These are phyloP conservation scores for Fraxinus pennsylvanica DNA, from an alignment of 257 asterid species.

Conservation along the genomic window DNA sequence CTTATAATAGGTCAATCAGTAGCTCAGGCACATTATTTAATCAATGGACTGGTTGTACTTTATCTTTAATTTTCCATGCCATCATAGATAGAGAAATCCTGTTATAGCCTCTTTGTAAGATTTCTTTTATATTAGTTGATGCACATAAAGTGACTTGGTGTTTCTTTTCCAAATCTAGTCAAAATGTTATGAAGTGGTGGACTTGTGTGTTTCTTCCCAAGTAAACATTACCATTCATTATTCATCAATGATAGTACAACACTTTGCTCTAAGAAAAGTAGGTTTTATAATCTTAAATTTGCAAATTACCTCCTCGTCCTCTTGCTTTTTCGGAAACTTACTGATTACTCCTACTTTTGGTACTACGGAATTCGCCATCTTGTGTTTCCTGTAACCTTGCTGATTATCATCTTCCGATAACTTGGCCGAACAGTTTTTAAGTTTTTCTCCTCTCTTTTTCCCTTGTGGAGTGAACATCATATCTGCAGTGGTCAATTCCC, in stretches of 20 bases:
- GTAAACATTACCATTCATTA: background rate
- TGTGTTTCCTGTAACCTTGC: background rate
- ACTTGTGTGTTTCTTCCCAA: background rate
- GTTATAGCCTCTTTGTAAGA: background rate
- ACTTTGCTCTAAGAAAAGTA: background rate
- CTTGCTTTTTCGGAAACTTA: background rate
- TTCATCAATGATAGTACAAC: background rate
- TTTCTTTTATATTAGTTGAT: background rate
- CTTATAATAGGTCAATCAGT: background rate
- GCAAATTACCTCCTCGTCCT: background rate
- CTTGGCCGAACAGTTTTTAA: background rate
- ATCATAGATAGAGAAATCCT: background rate
- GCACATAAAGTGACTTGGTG: background rate
- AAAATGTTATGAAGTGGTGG: background rate
- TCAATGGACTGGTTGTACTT: background rate
- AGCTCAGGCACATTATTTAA: background rate
- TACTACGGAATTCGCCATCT: background rate
- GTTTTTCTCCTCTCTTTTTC: background rate
- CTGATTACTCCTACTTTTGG: background rate
- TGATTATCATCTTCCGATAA: background rate
- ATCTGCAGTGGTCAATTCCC: background rate
- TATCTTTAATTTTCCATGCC: background rate
- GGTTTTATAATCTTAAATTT: background rate
- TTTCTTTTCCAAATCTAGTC: background rate
- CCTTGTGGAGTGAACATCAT: background rate